These are phyloP conservation scores for Hippophae gyantsensis DNA, from an alignment of 306 rosid species.

Conservation along the genomic window DNA sequence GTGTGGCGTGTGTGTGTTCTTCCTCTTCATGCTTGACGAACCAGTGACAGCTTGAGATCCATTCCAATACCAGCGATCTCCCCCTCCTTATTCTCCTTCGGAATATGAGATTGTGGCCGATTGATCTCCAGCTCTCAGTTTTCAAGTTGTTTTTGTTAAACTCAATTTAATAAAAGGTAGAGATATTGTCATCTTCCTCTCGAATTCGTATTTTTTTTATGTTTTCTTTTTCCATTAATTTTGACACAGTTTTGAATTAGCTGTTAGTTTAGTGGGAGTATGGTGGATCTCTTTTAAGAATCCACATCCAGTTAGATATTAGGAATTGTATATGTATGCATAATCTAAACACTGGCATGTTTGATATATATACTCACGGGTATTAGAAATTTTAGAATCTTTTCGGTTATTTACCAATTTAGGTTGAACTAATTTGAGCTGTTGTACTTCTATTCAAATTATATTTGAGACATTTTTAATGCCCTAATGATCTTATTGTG, in stretches of 20 bases:
- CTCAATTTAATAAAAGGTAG: no score
- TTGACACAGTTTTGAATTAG: neutral
- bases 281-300: neutral
- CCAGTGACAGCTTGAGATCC: no score
- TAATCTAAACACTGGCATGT: neutral
- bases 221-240: neutral
- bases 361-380: neutral
- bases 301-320: neutral
- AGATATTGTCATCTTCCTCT: neutral
- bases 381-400: neutral
- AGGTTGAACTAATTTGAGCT: neutral
- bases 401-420: neutral
- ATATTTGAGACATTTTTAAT: neutral
- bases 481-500: no score
- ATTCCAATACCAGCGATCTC: no score
- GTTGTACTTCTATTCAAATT: neutral
- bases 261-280: neutral
- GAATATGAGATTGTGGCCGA: no score
- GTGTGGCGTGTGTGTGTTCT: no score
- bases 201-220: neutral
- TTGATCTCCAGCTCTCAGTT: no score
- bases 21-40: no score
- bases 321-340: neutral
- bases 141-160: no score
- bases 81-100: no score